A percentile compares a stretch with the other conserved stretches of the same genome.
Conservation (phyloP, 2,329 filamentous ascomycete species). For the Aspergillus sp. region DNA sequence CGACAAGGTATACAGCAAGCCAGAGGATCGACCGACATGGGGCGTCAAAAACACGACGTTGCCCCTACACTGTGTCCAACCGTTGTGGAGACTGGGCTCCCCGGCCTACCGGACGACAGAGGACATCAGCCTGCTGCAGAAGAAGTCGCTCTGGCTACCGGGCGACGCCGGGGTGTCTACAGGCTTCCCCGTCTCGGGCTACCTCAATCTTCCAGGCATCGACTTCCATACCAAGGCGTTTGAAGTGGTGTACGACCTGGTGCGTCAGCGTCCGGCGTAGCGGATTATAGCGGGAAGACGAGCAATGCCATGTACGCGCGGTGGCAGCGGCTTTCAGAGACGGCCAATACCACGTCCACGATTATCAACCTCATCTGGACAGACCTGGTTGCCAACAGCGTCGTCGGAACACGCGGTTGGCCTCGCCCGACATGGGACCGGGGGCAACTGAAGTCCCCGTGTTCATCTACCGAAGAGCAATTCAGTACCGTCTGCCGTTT, state of each 20-base stretch:
- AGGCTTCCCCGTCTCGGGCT: not conserved
- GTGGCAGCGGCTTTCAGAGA: not conserved
- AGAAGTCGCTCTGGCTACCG: not conserved
- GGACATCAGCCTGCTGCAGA: not conserved
- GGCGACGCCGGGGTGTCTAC: not conserved
- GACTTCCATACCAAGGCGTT: not conserved
- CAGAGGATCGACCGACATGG: not conserved
- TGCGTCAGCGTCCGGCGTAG: not conserved
- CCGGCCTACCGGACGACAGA: not conserved
- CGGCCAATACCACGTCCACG: not conserved
- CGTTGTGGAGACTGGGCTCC: not conserved
- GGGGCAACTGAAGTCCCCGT: no score
- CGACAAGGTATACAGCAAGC: not conserved
- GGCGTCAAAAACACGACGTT: not conserved
- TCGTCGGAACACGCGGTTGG: not conserved
- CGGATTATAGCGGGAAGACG: not conserved
- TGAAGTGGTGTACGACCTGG: not conserved
- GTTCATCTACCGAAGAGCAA: no score
- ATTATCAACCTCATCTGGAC: constrained; percentile 2
- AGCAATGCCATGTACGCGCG: not conserved
- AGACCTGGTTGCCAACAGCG: not conserved
- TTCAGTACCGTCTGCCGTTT: no score
- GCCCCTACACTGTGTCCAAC: not conserved
- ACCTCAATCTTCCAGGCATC: not conserved
- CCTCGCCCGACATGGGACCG: no score